Evolutionary conservation across 345 rosid genomes (phyloP).

Genomic region (Camelina sativa): DNA sequence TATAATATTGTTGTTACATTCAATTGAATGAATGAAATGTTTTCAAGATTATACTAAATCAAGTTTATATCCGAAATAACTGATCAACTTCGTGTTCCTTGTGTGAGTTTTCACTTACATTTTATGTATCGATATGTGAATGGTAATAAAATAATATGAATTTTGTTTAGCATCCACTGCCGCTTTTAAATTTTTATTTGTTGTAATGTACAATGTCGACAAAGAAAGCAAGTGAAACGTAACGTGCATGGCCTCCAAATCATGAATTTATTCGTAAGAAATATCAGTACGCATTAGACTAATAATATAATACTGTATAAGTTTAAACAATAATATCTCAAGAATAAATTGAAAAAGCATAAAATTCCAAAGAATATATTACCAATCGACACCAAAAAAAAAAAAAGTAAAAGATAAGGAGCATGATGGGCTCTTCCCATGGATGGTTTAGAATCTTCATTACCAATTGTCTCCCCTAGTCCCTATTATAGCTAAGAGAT

Average conservation of each 20-base stretch:
- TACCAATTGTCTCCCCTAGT: conserved; percentile 30
- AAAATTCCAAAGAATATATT: conserved; percentile 30
- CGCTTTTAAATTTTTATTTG: conserved; percentile 32
- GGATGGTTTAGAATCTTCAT: conserved; percentile 32
- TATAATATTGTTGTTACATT: background rate
- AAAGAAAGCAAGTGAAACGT: conserved; percentile 43
- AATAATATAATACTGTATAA: background rate
- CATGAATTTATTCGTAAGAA: conserved; percentile 14
- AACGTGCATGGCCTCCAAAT: conserved; percentile 47
- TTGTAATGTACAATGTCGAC: conserved; percentile 46
- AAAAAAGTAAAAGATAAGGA: conserved; percentile 33
- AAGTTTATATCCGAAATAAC: background rate
- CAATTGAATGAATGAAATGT: background rate
- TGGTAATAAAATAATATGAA: conserved; percentile 8
- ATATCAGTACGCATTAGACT: background rate
- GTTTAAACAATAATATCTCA: conserved; percentile 9
- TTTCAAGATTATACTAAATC: background rate
- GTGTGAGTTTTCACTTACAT: background rate
- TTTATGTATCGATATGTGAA: conserved; percentile 16
- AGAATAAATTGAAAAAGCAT: conserved; percentile 13
- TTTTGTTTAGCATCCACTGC: conserved; percentile 22
- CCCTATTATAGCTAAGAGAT: background rate
- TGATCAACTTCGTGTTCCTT: background rate
- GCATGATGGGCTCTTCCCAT: conserved; percentile 40
- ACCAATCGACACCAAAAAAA: conserved; percentile 18